Evolutionary conservation across 768 basidiomycete genomes (phyloP), one percentile per base, ranked within the genome.

Genomic region (Suillus fuscotomentosus): DNA sequence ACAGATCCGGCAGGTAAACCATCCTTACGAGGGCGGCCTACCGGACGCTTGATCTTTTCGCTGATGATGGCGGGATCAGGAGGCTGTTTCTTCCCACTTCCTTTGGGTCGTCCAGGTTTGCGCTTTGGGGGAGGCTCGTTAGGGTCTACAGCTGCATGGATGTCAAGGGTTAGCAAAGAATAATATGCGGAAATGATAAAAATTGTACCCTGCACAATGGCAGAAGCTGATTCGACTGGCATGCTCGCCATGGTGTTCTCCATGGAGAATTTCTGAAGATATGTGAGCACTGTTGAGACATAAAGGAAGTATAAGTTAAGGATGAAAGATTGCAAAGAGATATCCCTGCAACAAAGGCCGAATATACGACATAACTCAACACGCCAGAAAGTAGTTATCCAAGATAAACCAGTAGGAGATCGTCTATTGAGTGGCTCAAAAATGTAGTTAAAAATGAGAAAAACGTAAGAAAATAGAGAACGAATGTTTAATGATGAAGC

Each of bases 21-120:
- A 68, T 93, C 91, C 74, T 93, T 92, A 69, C 92, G 78, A 3
- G 92, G 92, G 15, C 92, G 81, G 1, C 92, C 92, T 2, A 93
- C 91, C 17, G 92, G 92, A 53, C 92, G 81, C 74, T 91, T 92
- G 61, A 86, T 76, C 75, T 89, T 90, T 34, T 84, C 80, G 3
- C 82, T 78, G 0, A 77, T 66, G 13, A 75, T 70, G 41, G 76
- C 70, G 36, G 79, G 75, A 55, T 76, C 81, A 3, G 79, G 70
- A 2, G 81, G 66, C 27, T 79, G 79, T 72, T 92, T 93, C 79
- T 90, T 91, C 14, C 88, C 89, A 70, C 89, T 91, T 42, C 91
- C 91, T 72, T 91, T 91, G 6, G 91, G 91, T 39, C 91, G 81
- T 3, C 91, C 91, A 13, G 90, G 89, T 20, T 84, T 84, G 50